These are phyloP conservation scores for Calvatia gigantea DNA, from an alignment of 768 basidiomycete genomes.

Conservation along the genomic window DNA sequence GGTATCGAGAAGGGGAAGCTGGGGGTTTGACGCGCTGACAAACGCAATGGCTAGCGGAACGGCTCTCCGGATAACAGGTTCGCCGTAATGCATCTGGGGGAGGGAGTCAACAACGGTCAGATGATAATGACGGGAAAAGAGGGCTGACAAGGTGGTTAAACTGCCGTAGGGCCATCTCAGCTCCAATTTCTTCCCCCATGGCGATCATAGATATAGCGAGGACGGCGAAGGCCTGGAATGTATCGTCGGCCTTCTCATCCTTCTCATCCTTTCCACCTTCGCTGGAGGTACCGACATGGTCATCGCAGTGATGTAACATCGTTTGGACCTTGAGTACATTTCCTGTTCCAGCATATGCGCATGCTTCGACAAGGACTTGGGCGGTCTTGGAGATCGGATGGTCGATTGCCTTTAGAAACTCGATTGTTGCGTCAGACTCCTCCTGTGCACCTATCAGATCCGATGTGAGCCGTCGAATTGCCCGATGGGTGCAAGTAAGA, in stretches of 20 bases:
- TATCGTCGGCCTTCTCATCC: constrained; percentile 67
- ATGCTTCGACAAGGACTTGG: constrained; percentile 89
- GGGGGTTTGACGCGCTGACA: constrained; percentile 93
- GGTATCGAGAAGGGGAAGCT: constrained; percentile 91
- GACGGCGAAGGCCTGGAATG: constrained; percentile 90
- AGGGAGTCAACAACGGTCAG: background rate
- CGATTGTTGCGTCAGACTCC: constrained; percentile 88
- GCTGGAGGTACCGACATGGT: constrained; percentile 66
- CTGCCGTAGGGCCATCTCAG: constrained; percentile 95
- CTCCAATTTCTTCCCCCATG: constrained; percentile 98
- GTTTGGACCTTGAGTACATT: constrained; percentile 91
- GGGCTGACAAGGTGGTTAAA: constrained; percentile 90
- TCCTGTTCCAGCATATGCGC: constrained; percentile 92
- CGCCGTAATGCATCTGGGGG: constrained; percentile 95
- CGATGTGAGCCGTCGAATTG: background rate
- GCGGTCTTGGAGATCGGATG: constrained; percentile 91
- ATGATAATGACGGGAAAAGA: background rate
- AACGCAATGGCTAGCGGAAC: constrained; percentile 95
- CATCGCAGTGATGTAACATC: constrained; percentile 91
- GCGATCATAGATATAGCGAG: constrained; percentile 91
- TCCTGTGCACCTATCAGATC: constrained; percentile 80
- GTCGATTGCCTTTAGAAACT: constrained; percentile 89
- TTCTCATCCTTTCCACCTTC: constrained; percentile 42
- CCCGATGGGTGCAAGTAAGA: background rate
- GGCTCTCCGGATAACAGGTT: constrained; percentile 85